These are phyloP conservation scores for Aspergillus ostianus DNA, from an alignment of 495 filamentous ascomycete species.

Conservation along the genomic window DNA sequence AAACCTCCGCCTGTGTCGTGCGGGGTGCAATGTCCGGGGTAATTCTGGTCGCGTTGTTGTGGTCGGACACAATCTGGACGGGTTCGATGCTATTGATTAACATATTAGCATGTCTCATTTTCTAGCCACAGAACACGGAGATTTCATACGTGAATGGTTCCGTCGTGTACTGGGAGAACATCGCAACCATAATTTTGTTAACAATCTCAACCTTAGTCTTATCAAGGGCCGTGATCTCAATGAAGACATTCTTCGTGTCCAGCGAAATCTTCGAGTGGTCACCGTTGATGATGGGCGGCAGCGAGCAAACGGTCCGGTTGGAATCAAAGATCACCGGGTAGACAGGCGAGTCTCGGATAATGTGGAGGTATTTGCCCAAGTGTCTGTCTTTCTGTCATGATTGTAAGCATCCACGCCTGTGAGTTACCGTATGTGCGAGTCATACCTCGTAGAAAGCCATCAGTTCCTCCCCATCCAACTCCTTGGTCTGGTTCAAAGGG, in stretches of 20 bases:
- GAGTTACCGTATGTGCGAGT: conserved; percentile 1
- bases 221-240: conserved; percentile 97
- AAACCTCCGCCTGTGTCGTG: conserved; percentile 74
- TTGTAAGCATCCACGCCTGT: conserved; percentile 13
- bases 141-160: conserved; percentile 72
- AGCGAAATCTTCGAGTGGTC: conserved; percentile 93
- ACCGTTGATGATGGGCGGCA: conserved; percentile 97
- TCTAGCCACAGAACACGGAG: not conserved
- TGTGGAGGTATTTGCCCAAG: conserved; percentile 79
- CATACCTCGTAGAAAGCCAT: conserved; percentile 89
- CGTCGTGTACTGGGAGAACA: conserved; percentile 92
- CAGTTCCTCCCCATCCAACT: conserved; percentile 83
- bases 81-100: conserved; percentile 66
- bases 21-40: conserved; percentile 77
- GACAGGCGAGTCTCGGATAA: conserved; percentile 87
- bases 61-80: conserved; percentile 82
- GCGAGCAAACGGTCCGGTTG: conserved; percentile 81
- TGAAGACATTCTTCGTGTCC: conserved; percentile 87
- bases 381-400: conserved; percentile 69
- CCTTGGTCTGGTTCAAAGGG: conserved; percentile 85
- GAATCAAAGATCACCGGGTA: conserved; percentile 97
- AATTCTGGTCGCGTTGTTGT: conserved; percentile 79
- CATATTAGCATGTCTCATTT: not conserved
- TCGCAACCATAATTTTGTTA: conserved; percentile 88
- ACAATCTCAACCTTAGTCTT: conserved; percentile 96